These are phyloP conservation scores for Phytophthora meadii DNA, from an alignment of 352 stramenopile genomes.

Conservation along the genomic window DNA sequence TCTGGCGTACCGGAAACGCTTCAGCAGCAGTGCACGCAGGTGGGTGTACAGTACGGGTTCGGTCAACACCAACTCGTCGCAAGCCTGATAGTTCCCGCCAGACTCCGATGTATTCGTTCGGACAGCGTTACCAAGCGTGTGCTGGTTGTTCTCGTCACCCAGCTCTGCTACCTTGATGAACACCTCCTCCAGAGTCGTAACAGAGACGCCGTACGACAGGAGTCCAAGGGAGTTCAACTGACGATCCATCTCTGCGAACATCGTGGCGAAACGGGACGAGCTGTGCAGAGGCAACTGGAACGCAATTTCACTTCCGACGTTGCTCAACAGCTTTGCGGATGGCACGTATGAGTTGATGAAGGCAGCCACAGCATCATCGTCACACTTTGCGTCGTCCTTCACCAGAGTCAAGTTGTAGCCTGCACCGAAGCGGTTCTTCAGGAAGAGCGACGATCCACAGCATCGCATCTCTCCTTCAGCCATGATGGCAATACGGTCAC, in stretches of 20 bases:
- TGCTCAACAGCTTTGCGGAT: conserved; percentile 58
- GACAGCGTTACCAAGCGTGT: conserved; percentile 30
- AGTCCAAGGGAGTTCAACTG: conserved; percentile 45
- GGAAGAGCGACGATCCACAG: conserved; percentile 79
- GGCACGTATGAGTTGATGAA: conserved; percentile 48
- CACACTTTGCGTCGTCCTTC: conserved; percentile 49
- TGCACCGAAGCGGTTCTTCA: conserved; percentile 78
- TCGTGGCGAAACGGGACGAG: conserved; percentile 52
- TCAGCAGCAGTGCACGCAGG: conserved; percentile 50
- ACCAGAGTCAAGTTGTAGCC: conserved; percentile 79
- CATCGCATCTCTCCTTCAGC: conserved; percentile 75
- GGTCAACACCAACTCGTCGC: too few relatives aligned
- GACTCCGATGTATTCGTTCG: too few relatives aligned
- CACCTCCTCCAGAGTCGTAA: conserved; percentile 85
- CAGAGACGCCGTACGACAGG: conserved; percentile 71
- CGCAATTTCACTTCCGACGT: conserved; percentile 73
- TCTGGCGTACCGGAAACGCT: conserved; percentile 65
- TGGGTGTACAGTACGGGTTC: too few relatives aligned
- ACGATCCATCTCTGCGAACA: conserved; percentile 71
- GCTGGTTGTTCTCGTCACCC: conserved; percentile 44
- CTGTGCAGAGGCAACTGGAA: conserved; percentile 69
- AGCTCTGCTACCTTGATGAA: conserved; percentile 78
- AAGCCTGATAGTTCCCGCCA: too few relatives aligned
- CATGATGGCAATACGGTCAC: conserved; percentile 88
- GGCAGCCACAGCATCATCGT: conserved; percentile 39